Conservation (phyloP, 2,329 filamentous ascomycete species). For the Akanthomyces dipterigenus region DNA sequence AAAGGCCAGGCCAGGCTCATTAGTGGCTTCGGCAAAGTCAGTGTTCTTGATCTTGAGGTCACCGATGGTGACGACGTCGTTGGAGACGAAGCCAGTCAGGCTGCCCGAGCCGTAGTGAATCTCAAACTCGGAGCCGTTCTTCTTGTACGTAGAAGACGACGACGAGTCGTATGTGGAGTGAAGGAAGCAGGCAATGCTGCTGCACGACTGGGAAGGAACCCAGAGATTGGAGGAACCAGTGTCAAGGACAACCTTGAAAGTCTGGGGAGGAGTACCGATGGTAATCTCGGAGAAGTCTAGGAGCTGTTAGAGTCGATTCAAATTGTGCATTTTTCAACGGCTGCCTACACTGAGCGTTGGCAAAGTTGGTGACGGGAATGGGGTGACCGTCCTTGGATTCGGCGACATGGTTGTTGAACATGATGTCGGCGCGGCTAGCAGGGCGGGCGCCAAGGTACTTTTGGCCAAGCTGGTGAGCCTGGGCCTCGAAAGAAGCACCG, state of each 20-base stretch:
- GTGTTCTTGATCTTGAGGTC: conserved; percentile 84
- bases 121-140: conserved; percentile 87
- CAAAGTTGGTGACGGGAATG: conserved; percentile 91
- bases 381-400: conserved; percentile 63
- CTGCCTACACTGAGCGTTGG: conserved; percentile 92
- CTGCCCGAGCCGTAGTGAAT: conserved; percentile 95
- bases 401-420: conserved; percentile 71
- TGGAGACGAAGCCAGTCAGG: conserved; percentile 87
- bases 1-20: conserved; percentile 92
- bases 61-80: conserved; percentile 80
- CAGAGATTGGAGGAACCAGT: conserved; percentile 98
- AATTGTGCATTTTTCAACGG: too few species aligned
- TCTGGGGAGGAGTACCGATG: conserved; percentile 85
- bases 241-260: conserved; percentile 97
- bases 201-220: conserved; percentile 87
- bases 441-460: conserved; percentile 87
- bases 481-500: conserved; percentile 69
- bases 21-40: conserved; percentile 93
- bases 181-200: conserved; percentile 95
- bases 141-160: conserved; percentile 82
- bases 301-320: conserved; percentile 14
- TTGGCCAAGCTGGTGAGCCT: conserved; percentile 78
- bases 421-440: conserved; percentile 60
- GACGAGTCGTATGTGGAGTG: conserved; percentile 95
- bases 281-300: conserved; percentile 94